These are phyloP conservation scores for Akanthomyces muscarius DNA, from an alignment of 2,329 filamentous ascomycete species.

Conservation along the genomic window DNA sequence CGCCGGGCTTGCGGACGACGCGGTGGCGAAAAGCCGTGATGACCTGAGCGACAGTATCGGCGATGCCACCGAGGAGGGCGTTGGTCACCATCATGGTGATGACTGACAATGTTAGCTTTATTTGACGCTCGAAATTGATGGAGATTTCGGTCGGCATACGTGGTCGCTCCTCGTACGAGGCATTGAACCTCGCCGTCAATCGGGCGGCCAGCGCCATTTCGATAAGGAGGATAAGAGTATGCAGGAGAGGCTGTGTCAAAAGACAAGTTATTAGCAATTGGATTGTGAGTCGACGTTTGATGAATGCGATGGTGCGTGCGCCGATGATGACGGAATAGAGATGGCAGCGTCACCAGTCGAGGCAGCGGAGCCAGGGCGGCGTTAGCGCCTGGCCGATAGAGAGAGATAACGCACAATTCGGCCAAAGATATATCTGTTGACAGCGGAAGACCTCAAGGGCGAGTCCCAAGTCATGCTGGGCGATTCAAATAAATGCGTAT, in stretches of 20 bases:
- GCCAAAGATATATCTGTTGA: slow-evolving; percentile 66
- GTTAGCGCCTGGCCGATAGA: not conserved
- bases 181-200: slow-evolving; percentile 82
- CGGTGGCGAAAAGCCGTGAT: slow-evolving; percentile 78
- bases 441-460: not conserved
- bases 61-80: slow-evolving; percentile 88
- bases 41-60: slow-evolving; percentile 91
- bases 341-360: not conserved
- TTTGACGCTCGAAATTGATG: not conserved
- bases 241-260: slow-evolving; percentile 70
- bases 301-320: slow-evolving; percentile 10
- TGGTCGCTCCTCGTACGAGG: slow-evolving; percentile 87
- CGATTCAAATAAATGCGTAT: not conserved
- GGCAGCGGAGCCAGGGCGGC: slow-evolving; percentile 9
- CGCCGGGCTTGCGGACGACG: slow-evolving; percentile 58
- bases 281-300: slow-evolving; percentile 19
- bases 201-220: slow-evolving; percentile 84
- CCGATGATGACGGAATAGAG: not conserved
- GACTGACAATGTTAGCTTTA: slow-evolving; percentile 47
- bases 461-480: slow-evolving; percentile 13
- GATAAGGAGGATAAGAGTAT: slow-evolving; percentile 78
- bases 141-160: slow-evolving; percentile 44
- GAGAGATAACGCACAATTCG: slow-evolving; percentile 58
- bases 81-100: slow-evolving; percentile 99
- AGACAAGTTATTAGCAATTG: slow-evolving; percentile 21